Base-by-base conservation (phyloP, 1,139 yeast species). In the Yamadazyma atlantica region DNA sequence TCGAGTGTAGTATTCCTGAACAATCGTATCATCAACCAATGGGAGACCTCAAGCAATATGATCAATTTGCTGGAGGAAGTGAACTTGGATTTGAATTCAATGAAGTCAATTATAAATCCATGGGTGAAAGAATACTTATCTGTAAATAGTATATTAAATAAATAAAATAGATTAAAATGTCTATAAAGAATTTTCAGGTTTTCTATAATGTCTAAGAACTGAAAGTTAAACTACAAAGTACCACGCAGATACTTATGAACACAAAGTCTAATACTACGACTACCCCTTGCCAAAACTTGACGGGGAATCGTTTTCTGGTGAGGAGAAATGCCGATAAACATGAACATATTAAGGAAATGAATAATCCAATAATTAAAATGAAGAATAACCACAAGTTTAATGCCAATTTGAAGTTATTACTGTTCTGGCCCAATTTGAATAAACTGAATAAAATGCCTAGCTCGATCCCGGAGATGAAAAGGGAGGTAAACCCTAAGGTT, bases 21-120 rank as follows among this genome's bases (percentile, higher is more conserved):
- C 46, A 45, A 1, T 43, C 49, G 2, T 72, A 58, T 42, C 36
- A 34, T 4, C 29, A 34, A 12, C 45, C 37, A 4, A 37, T 35
- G 6, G 40, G 33, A 4, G 44, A 29, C 2, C 30, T 26, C 1
- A 38, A 39, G 8, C 51, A 48, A 29, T 60, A 52, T 15, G 54
- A 54, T 3, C 53, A 62, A 2, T 64, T 72, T 48, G 76, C 78
- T 2, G 52, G 70, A 37, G 82, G 82, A 1, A 58, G 72, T 31
- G 82, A 76, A 44, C 41, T 40, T 6, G 82, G 81, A 0, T 69
- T 73, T 42, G 42, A 37, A 8, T 51, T 60, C 36, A 60, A 75
- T 44, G 68, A 61, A 0, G 54, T 69, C 11, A 61, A 64, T 47
- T 71, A 73, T 51, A 54, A 53, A 25, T 64, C 78, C 1, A 59